Conservation (phyloP, 1,139 yeast species). For the Suhomyces terraborum region DNA sequence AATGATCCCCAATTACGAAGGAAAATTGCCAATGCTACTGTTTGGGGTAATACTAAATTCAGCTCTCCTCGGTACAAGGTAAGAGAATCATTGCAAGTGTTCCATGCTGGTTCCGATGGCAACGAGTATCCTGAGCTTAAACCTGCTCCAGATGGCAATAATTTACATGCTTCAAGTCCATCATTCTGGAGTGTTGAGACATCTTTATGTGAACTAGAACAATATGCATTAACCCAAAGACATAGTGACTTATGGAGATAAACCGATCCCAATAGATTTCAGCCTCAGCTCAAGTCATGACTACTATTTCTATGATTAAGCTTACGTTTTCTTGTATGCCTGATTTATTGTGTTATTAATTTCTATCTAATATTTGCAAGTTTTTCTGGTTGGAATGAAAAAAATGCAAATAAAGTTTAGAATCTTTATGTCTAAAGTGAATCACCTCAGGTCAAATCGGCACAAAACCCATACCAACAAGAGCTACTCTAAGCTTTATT, state of each 20-base stretch:
- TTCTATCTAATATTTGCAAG: too few species aligned
- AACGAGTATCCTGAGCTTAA: slow-evolving; percentile 2
- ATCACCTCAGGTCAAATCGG: too few species aligned
- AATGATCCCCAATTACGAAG: slow-evolving; percentile 9
- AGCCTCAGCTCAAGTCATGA: too few species aligned
- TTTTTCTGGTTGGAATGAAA: too few species aligned
- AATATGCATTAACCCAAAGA: slow-evolving; percentile 28
- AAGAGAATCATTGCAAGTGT: slow-evolving; percentile 18
- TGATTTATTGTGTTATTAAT: too few species aligned
- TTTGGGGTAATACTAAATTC: slow-evolving; percentile 25
- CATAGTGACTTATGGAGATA: slow-evolving; percentile 22
- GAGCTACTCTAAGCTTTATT: too few species aligned
- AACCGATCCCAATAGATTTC: too few species aligned
- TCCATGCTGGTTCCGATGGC: slow-evolving; percentile 1
- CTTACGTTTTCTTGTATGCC: too few species aligned
- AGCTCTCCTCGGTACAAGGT: slow-evolving; percentile 29
- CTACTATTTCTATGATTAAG: too few species aligned
- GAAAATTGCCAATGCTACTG: slow-evolving; percentile 18
- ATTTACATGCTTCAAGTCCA: slow-evolving; percentile 8
- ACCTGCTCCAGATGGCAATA: slow-evolving; percentile 6
- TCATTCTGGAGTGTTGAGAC: slow-evolving; percentile 35
- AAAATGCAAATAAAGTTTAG: too few species aligned
- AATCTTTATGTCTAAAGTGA: too few species aligned
- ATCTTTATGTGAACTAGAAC: slow-evolving; percentile 34
- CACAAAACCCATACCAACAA: too few species aligned